Base-by-base conservation (phyloP, 202 grass and related monocot genomes). In the Schoenoplectus triqueter region DNA sequence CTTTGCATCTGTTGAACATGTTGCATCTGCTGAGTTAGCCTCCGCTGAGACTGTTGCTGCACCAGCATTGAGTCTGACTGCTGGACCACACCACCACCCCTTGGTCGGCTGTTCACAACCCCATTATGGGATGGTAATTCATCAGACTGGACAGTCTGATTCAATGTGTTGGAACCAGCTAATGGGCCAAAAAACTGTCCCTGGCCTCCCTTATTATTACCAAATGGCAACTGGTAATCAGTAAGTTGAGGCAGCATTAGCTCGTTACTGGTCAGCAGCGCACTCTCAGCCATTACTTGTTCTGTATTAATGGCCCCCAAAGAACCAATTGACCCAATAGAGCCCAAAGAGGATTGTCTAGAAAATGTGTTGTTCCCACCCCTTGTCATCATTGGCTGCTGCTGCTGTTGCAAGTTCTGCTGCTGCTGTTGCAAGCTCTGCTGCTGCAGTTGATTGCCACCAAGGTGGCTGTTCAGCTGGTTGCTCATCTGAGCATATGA, bases 211-310 rank as follows among this genome's bases (percentile, higher is more conserved):
- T 99, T 99, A 81, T 65, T 89, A 64, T 90, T 78, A 84, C 85
- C 69, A 85, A 73, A 96, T 80, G 93, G 96, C 87, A 83, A 86
- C 87, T 86, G 93, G 66, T 92, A 91, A 79, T 92, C 89, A 90
- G 42, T 84, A 78, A 84, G 69, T 88, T 93, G 93, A 82, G 89
- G 90, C 89, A 89, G 82, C 74, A 90, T 78, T 80, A 92, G 65
- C 20, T 99, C 93, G 19, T 84, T 85, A 69, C 91, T 86, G 66
- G 84, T 84, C 84, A 92, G 73, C 69, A 87, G 15, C 20, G 88
- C 82, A 89, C 92, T 87, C 81, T 91, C 90, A 84, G 91, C 50
- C 60, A 90, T 63, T 69, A 94, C 31, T 80, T 91, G 93, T 71
- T 90, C 90, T 69, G 88, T 88, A 80, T 89, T 88, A 87, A 82